Percentiles rank a stretch among this genome's conserved stretches.
Evolutionary conservation across 306 rosid species (phyloP).

Genomic region (Citrullus mucosospermus): DNA sequence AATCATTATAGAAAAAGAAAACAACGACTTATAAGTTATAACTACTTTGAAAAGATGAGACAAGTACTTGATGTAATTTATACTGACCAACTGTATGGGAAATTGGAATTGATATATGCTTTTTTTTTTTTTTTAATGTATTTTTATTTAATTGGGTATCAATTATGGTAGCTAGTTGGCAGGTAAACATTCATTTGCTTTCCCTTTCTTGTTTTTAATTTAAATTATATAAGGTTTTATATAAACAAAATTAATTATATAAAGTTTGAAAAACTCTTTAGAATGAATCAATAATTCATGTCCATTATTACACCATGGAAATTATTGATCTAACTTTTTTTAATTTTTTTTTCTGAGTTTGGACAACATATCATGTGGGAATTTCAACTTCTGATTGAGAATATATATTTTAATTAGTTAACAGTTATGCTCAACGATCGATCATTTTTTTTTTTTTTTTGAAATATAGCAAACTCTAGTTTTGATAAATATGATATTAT

Average conservation of each 20-base stretch:
- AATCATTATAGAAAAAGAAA: background rate
- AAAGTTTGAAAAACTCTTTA: background rate
- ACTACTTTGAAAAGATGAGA: background rate
- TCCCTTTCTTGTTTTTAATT: background rate
- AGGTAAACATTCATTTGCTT: background rate
- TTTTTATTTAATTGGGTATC: background rate
- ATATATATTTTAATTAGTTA: too few relatives aligned
- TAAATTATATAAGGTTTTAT: background rate
- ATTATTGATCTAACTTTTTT: too few relatives aligned
- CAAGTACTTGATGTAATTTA: background rate
- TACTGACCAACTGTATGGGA: background rate
- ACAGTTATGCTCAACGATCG: too few relatives aligned
- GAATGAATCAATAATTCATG: background rate
- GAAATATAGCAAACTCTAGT: too few relatives aligned
- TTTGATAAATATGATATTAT: too few relatives aligned
- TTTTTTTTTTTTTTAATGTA: background rate
- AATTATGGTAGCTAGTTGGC: background rate
- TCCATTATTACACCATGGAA: background rate
- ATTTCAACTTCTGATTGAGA: too few relatives aligned
- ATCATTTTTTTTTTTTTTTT: too few relatives aligned
- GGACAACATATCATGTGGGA: too few relatives aligned
- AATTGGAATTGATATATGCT: background rate
- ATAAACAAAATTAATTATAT: too few relatives aligned
- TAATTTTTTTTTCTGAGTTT: too few relatives aligned
- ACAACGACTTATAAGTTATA: background rate